Evolutionary conservation across 2,329 filamentous ascomycete species (phyloP).

Genomic region (Berkeleyomyces basicola): DNA sequence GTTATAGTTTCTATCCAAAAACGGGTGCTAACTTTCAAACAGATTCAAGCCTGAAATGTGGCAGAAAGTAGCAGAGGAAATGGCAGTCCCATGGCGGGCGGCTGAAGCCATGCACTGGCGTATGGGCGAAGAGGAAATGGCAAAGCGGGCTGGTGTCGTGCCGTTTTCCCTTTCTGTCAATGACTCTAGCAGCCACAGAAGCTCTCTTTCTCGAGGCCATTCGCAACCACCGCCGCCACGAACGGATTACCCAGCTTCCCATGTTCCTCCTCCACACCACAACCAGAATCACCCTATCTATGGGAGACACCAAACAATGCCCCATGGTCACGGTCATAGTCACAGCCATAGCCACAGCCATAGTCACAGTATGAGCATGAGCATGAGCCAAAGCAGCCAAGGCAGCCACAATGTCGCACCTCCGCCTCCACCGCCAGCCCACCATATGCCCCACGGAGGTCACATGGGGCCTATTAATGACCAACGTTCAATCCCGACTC

Average conservation of each 20-base stretch:
- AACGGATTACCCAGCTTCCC: constrained; percentile 15
- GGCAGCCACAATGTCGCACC: constrained; percentile 8
- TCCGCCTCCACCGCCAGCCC: constrained; percentile 17
- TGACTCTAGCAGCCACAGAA: constrained; percentile 20
- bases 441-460: constrained; percentile 22
- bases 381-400: constrained; percentile 2
- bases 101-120: constrained; percentile 99
- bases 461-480: constrained; percentile 38
- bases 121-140: constrained; percentile 86
- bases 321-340: constrained; percentile 20
- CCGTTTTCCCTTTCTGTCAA: constrained; percentile 59
- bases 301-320: constrained; percentile 21
- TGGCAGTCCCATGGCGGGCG: constrained; percentile 87
- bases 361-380: constrained; percentile 16
- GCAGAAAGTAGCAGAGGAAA: constrained; percentile 87
- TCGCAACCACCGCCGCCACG: constrained; percentile 20
- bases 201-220: constrained; percentile 24
- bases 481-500: constrained; percentile 22
- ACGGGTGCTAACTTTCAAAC: constrained; percentile 6
- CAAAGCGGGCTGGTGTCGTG: constrained; percentile 71
- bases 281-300: constrained; percentile 25
- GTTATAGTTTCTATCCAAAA: neutral
- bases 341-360: constrained; percentile 19
- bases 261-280: constrained; percentile 4
- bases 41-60: constrained; percentile 98